These are phyloP conservation scores for Dictyostelium brefeldianum DNA, from an alignment of 78 protist genomes.

Conservation along the genomic window DNA sequence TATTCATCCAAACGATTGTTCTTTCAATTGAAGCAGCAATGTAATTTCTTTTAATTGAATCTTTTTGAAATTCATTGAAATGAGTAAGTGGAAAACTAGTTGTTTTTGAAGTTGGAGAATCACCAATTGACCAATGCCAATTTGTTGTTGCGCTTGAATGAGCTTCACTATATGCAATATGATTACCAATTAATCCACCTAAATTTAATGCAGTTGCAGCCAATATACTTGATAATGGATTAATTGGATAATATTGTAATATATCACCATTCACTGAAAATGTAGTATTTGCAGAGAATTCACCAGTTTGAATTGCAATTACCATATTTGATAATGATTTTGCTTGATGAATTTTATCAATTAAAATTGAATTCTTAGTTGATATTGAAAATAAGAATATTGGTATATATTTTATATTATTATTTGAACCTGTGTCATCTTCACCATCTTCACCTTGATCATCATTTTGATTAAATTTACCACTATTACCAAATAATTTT, in stretches of 20 bases:
- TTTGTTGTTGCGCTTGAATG: neutral
- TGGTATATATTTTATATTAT: slow-evolving; percentile 57
- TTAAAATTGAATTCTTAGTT: slow-evolving; percentile 52
- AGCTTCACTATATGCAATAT: slow-evolving; percentile 62
- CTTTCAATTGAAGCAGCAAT: slow-evolving; percentile 43
- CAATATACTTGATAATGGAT: slow-evolving; percentile 45
- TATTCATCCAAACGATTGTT: slow-evolving; percentile 19
- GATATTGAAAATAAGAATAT: slow-evolving; percentile 71
- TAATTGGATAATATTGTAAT: slow-evolving; percentile 13
- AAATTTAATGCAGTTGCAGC: slow-evolving; percentile 62
- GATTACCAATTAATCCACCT: slow-evolving; percentile 56
- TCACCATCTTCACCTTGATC: neutral
- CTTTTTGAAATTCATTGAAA: slow-evolving; percentile 62
- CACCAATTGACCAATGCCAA: slow-evolving; percentile 80
- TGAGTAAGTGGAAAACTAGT: slow-evolving; percentile 52
- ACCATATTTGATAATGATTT: slow-evolving; percentile 65
- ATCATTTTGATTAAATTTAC: neutral
- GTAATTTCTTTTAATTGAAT: slow-evolving; percentile 58
- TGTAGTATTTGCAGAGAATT: neutral
- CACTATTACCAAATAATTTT: neutral
- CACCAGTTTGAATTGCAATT: slow-evolving; percentile 54
- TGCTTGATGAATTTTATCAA: slow-evolving; percentile 64
- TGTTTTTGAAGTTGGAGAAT: slow-evolving; percentile 68
- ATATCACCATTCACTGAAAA: slow-evolving; percentile 49
- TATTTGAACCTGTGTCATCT: neutral